Evolutionary conservation across 1,284 basidiomycete species (phyloP), one percentile per base, ranked within the genome.

Genomic region (Gymnopus androsaceus): DNA sequence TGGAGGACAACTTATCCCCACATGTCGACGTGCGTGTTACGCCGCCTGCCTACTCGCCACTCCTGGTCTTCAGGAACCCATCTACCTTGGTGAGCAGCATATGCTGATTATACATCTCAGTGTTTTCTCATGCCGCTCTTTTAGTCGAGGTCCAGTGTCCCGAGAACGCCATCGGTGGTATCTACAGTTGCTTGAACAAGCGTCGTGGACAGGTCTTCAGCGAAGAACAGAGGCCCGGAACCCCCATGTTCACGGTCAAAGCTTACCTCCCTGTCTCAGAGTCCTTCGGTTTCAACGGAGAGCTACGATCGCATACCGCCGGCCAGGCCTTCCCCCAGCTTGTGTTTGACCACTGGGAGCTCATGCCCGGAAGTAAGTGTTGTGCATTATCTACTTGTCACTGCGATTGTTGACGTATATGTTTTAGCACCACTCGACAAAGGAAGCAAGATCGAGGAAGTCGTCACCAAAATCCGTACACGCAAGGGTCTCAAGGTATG

Each of bases 221-320:
- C 66, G 93, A 99, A 77, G 96, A 99, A 79, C 96, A 98, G 78
- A 83, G 96, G 69, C 81, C 89, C 8, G 96, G 97, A 80, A 99
- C 97, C 23, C 97, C 97, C 61, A 98, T 99, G 95, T 98, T 96
- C 86, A 99, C 94, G 57, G 92, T 99, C 78, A 99, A 98, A 87
- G 95, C 95, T 33, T 97, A 95, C 83, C 82, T 98, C 53, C 96
- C 96, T 70, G 95, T 98, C 76, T 80, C 83, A 75, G 96, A 98
- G 79, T 98, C 96, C 17, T 99, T 99, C 81, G 96, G 97, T 67
- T 99, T 99, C 90, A 98, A 96, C 77, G 94, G 90, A 67, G 95
- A 93, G 66, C 87, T 99, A 56, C 92, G 97, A 69, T 85, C 88
- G 70, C 88, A 91, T 59, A 99, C 96, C 49, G 86, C 84, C 72